These are phyloP conservation scores for Sonneratia alba DNA, from an alignment of 345 rosid genomes.

Conservation along the genomic window DNA sequence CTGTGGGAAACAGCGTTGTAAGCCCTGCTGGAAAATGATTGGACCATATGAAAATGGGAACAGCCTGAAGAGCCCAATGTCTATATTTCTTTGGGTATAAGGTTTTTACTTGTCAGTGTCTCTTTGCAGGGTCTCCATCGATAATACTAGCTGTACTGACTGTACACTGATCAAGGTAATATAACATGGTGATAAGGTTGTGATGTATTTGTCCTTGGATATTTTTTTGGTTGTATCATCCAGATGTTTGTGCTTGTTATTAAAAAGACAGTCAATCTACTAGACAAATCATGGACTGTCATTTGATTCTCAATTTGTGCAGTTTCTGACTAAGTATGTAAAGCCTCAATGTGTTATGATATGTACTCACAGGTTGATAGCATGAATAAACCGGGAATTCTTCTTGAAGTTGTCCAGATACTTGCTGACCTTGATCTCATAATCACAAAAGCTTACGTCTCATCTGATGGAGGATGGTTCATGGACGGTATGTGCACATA, in stretches of 20 bases:
- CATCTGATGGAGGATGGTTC: slow-evolving; percentile 99
- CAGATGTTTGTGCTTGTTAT: not conserved
- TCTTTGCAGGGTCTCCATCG: slow-evolving; percentile 70
- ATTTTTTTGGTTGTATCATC: not conserved
- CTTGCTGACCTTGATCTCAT: slow-evolving; percentile 75
- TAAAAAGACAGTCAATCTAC: not conserved
- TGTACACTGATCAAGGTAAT: slow-evolving; percentile 73
- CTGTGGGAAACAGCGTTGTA: not conserved
- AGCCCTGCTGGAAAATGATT: not conserved
- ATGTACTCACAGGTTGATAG: slow-evolving; percentile 58
- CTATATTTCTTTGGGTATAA: not conserved
- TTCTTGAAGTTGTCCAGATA: slow-evolving; percentile 91
- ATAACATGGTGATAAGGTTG: not conserved
- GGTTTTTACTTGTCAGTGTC: not conserved
- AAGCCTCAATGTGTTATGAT: not conserved
- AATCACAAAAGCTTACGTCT: slow-evolving; percentile 87
- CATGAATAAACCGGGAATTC: slow-evolving; percentile 87
- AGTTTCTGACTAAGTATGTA: not conserved
- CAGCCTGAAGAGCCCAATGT: not conserved
- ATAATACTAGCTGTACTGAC: slow-evolving; percentile 59
- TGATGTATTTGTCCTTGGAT: not conserved
- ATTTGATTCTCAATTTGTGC: not conserved
- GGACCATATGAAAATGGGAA: not conserved
- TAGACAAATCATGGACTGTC: not conserved
- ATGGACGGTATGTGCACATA: slow-evolving; percentile 60